Evolutionary conservation across 352 stramenopile genomes (phyloP).

Genomic region (Globisporangium spiculum): DNA sequence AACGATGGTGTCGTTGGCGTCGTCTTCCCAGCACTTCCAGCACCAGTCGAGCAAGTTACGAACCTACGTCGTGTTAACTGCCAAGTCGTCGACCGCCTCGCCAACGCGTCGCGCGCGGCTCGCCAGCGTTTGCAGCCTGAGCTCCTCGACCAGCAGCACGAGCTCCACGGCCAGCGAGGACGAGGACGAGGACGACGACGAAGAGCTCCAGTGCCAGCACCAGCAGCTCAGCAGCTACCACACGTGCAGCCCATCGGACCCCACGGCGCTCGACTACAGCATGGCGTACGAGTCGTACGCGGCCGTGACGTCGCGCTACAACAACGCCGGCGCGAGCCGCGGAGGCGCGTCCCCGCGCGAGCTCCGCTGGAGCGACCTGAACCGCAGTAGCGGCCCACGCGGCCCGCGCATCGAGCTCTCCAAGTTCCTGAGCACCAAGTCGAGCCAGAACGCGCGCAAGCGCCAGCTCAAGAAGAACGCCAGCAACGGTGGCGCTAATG

Average conservation of each 20-base stretch:
- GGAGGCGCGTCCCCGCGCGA: conserved; percentile 27
- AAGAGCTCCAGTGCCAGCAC: conserved; percentile 10
- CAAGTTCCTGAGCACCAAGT: conserved; percentile 20
- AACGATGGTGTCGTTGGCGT: neutral
- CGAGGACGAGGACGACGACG: conserved; percentile 21
- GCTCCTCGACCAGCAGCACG: conserved; percentile 20
- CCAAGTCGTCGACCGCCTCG: conserved; percentile 15
- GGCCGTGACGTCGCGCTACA: conserved; percentile 51
- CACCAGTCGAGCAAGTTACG: conserved; percentile 12
- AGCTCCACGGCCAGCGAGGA: conserved; percentile 43
- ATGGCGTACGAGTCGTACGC: conserved; percentile 77
- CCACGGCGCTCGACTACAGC: conserved; percentile 30
- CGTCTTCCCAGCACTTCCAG: neutral
- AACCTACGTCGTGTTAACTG: conserved; percentile 19
- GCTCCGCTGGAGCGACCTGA: conserved; percentile 72
- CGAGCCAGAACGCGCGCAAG: conserved; percentile 29
- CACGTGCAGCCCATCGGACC: neutral
- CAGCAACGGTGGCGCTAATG: neutral
- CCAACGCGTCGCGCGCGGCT: conserved; percentile 22
- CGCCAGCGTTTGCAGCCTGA: conserved; percentile 29
- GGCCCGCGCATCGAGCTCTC: conserved; percentile 32
- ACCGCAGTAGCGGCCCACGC: conserved; percentile 50
- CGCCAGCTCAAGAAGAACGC: conserved; percentile 23
- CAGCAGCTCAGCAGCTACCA: neutral
- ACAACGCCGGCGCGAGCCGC: conserved; percentile 7